A percentile compares a stretch with the other conserved stretches of the same genome.
phyloP scores from a whole-genome alignment of 140 eudicot genomes.

The Stevia rebaudiana region DNA sequence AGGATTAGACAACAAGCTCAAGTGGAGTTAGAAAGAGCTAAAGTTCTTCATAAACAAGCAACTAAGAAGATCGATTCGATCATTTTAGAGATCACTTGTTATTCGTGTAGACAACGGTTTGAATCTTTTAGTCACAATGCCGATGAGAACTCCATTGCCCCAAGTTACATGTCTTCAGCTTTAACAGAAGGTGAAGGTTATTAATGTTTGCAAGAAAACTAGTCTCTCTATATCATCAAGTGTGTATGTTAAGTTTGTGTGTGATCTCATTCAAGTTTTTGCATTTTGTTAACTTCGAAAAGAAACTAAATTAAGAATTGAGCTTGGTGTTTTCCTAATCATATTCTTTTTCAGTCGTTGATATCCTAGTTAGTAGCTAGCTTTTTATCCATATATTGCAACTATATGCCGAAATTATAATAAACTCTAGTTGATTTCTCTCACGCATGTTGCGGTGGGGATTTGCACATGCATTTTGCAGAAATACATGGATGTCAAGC shows the following conservation, averaged over 20 bases:
- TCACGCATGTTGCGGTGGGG: too few relatives aligned
- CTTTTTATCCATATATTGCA: too few relatives aligned
- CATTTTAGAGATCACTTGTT: conserved; percentile 68
- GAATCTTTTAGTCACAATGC: conserved; percentile 25
- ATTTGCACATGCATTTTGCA: too few relatives aligned
- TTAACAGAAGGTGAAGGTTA: conserved; percentile 40
- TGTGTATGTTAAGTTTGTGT: conserved; percentile 28
- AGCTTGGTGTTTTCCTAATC: conserved; percentile 7
- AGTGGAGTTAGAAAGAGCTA: conserved; percentile 73
- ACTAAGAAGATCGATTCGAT: conserved; percentile 47
- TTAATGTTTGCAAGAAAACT: conserved; percentile 2
- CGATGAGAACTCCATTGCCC: conserved; percentile 42
- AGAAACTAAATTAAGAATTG: conserved; percentile 22
- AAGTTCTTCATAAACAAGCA: conserved; percentile 51
- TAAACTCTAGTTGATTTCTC: too few relatives aligned
- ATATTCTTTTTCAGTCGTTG: too few relatives aligned
- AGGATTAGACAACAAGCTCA: conserved; percentile 77
- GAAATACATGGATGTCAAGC: too few relatives aligned
- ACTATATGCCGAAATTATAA: too few relatives aligned
- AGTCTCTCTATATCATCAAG: conserved; percentile 1
- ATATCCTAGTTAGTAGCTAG: too few relatives aligned
- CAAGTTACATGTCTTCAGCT: conserved; percentile 57
- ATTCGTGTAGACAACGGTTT: conserved; percentile 65
- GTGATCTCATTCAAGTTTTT: conserved; percentile 22
- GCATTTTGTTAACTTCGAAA: conserved; percentile 21